Base-by-base conservation (phyloP, 148 eudicot genomes). In the Linanthus parryae region DNA sequence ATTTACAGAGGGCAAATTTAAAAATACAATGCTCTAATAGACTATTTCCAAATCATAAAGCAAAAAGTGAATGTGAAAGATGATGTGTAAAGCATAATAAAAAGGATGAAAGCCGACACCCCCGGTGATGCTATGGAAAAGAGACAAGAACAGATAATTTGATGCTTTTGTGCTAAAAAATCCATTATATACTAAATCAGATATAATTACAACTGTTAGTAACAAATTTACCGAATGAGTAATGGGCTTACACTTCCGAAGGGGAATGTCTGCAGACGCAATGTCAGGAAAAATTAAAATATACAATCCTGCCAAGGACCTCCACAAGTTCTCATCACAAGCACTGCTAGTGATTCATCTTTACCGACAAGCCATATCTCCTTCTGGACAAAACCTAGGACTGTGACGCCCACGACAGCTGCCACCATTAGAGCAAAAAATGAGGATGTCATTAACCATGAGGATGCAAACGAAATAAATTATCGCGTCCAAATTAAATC, bases 231-330 rank as follows among this genome's bases (percentile, higher is more conserved):
- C 52, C 44, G 44, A 62, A 53, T 45, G 54, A 63, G 70, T 54
- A 53, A 60, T 52, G 52, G 69, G 71, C 82, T 77, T 73, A 77
- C 82, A 66, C 59, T 71, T 28, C 25, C 16, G 15, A 34, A 54
- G 40, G 57, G 30, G 57, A 69, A 46, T 49, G 48, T 63, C 48
- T 43, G 38, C 19, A 44, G 49, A 64, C 63, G 51, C 64, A 58
- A 52, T 69, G 53, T 30, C 66, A 52, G 56, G 64, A 62, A 66
- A 71, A 72, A 58, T 63, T 62, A 63, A 56, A 67, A 64, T 73
- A 46, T 72, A 66, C 75, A 73, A 46, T 65, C 66, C 75, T 56
- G 67, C 64, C 40, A 65, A 71, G 62, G 35, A 33, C 49, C 63
- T 19, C 63, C 61, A 38, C 59, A 43, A 54, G 53, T 41, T 44